Evolutionary conservation across 73 alveolate species (phyloP).

Genomic region (Stentor coeruleus): DNA sequence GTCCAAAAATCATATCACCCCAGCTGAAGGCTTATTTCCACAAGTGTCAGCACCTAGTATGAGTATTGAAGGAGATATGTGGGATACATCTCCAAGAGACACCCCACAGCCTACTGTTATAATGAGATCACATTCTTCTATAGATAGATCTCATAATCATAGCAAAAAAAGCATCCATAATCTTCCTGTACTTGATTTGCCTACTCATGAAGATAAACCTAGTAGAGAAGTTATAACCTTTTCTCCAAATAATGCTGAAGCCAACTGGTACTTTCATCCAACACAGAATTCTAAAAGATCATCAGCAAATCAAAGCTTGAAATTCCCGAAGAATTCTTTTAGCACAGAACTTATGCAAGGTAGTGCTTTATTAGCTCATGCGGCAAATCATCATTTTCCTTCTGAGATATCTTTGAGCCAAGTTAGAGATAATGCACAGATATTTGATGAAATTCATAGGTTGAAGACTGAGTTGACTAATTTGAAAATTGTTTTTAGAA

Average conservation of each 20-base stretch:
- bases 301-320: constrained; percentile 12
- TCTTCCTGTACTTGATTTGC: neutral
- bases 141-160: neutral
- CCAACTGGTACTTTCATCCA: constrained; percentile 21
- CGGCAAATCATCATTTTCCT: constrained; percentile 16
- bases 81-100: constrained; percentile 17
- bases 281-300: neutral
- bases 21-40: constrained; percentile 22
- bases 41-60: constrained; percentile 26
- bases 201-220: constrained; percentile 22
- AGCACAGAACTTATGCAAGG: constrained; percentile 22
- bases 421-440: constrained; percentile 14
- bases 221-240: constrained; percentile 19
- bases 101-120: neutral
- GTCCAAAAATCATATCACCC: constrained; percentile 7
- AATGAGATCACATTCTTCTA: neutral
- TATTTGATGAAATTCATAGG: constrained; percentile 12
- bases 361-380: constrained; percentile 9
- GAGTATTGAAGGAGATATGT: constrained; percentile 13
- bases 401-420: constrained; percentile 1
- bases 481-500: neutral
- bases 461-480: neutral
- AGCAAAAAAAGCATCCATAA: neutral
- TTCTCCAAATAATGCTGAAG: constrained; percentile 7
- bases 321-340: neutral